These are phyloP conservation scores for Luvunga scandens DNA, from an alignment of 345 rosid genomes.

Conservation along the genomic window DNA sequence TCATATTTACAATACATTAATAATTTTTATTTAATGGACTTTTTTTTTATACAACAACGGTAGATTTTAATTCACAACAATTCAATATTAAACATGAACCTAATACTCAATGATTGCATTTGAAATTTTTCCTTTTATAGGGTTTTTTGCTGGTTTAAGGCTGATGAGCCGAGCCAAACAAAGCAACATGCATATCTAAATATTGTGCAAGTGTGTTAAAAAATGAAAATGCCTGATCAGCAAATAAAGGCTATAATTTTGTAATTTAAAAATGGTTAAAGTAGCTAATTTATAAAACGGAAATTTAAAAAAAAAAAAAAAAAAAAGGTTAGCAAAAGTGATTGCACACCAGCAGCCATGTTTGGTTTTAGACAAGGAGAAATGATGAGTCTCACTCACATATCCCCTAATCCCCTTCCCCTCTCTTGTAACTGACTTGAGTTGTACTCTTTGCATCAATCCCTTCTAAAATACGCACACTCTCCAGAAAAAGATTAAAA, in stretches of 20 bases:
- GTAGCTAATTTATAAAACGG: not conserved
- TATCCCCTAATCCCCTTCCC: not conserved
- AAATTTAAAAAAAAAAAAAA: not conserved
- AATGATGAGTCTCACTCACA: conserved; percentile 28
- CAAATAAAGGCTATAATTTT: not conserved
- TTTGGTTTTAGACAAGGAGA: conserved; percentile 9
- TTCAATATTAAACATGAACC: no score
- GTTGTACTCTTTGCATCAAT: conserved; percentile 37
- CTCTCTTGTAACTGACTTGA: conserved; percentile 34
- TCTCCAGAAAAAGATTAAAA: not conserved
- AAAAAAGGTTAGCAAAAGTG: conserved; percentile 13
- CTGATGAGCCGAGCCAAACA: not conserved
- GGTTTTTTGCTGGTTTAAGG: no score
- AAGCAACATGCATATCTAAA: not conserved
- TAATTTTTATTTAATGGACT: no score
- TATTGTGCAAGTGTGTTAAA: not conserved
- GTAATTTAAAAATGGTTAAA: not conserved
- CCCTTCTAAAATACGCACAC: conserved; percentile 29
- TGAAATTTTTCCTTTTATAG: no score
- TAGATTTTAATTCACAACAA: no score
- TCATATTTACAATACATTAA: no score
- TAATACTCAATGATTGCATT: no score
- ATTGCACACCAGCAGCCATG: conserved; percentile 12
- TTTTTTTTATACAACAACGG: no score
- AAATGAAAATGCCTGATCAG: not conserved